Base-by-base conservation (phyloP, 305 asterid species). In the Lippia alba region DNA sequence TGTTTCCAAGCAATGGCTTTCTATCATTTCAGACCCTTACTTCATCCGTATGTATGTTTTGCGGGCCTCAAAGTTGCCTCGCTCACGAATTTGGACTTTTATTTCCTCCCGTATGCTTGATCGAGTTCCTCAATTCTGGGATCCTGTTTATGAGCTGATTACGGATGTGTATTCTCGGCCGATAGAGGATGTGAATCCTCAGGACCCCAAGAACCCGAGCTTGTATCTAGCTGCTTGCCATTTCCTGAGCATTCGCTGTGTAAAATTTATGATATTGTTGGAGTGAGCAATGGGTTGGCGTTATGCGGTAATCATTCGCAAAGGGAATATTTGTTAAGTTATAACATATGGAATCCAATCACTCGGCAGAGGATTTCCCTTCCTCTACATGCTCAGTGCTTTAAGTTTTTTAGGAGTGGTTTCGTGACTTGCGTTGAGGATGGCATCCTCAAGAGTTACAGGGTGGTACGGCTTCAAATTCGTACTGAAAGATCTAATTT, bases 291-390 rank as follows among this genome's bases (percentile, higher is more conserved):
- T 44, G 61, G 49, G 34, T 18, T 67, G 3, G 62, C 55, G 55
- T 32, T 67, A 16, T 54, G 14, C 7, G 54, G 40, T 56, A 20
- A 39, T 1, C 55, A 4, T 4, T 12, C 20, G 0, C 6, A 11
- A 12, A 12, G 12, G 0, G 6, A 2, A 10, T 4, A 20, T 40
- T 39, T 6, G 7, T 6, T 39, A 9, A 4, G 10, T 0, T 39
- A 39, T 41, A 10, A 12, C 18, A 54, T 67, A 36, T 55, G 56
- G 56, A 67, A 55, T 30, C 72, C 72, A 5, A 14, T 40, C 18
- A 67, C 72, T n/a, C 56, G 72, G 40, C 64, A 55, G 19, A 33
- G 72, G 72, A 54, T 54, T 39, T 12, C 4, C 24, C 62, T 67
- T 7, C 72, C 72, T 39, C 63, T 53, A 17, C 17, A 32, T 33